These are phyloP conservation scores for Dorcoceras hygrometricum DNA, from an alignment of 257 asterid species.

Conservation along the genomic window DNA sequence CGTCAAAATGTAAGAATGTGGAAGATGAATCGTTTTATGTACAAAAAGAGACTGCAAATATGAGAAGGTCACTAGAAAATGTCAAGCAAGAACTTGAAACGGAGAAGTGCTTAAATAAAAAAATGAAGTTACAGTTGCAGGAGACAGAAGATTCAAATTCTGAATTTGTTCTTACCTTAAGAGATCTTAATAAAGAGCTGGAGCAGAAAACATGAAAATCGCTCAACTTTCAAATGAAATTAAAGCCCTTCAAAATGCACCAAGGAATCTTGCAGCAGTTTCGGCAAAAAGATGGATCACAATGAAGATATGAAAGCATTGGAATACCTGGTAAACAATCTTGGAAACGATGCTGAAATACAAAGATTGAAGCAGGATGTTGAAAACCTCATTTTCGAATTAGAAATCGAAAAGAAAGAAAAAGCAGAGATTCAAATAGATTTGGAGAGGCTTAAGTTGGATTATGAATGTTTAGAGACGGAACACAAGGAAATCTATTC, in stretches of 20 bases:
- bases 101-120: constrained; percentile 61
- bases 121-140: constrained; percentile 57
- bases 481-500: constrained; percentile 46
- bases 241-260: constrained; percentile 39
- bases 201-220: constrained; percentile 65
- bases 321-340: constrained; percentile 29
- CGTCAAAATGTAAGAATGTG: constrained; percentile 26
- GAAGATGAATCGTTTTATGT: constrained; percentile 33
- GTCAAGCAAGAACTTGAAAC: constrained; percentile 54
- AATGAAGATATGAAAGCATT: constrained; percentile 35
- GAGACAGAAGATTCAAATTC: constrained; percentile 85
- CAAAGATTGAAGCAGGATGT: constrained; percentile 52
- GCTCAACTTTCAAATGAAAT: constrained; percentile 55
- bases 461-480: constrained; percentile 44
- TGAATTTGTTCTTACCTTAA: constrained; percentile 71
- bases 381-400: constrained; percentile 48
- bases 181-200: constrained; percentile 70
- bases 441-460: constrained; percentile 46
- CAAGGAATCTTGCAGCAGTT: constrained; percentile 34
- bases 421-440: constrained; percentile 47
- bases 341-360: constrained; percentile 40
- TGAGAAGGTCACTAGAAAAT: constrained; percentile 41
- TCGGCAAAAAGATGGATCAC: constrained; percentile 27
- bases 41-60: constrained; percentile 32
- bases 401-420: constrained; percentile 60